phyloP scores from a whole-genome alignment of 169 alveolate genomes.

The Neospora caninum region DNA sequence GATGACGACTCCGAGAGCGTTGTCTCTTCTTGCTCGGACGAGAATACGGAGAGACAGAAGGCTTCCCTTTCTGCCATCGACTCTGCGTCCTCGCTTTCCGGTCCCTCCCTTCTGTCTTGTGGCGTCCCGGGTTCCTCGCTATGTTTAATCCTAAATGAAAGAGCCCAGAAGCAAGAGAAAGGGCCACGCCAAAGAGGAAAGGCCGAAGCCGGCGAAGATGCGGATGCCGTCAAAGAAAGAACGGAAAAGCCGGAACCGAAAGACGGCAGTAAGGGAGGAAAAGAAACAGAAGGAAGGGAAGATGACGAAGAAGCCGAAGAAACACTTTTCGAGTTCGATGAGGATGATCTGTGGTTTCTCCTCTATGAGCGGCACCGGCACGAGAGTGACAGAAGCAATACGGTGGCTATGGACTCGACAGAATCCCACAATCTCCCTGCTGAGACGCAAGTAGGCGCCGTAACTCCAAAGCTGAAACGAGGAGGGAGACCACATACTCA shows the following conservation, averaged over 20 bases:
- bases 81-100: neutral
- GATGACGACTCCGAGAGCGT: neutral
- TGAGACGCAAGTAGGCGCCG: neutral
- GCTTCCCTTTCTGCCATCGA: neutral
- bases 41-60: neutral
- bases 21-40: neutral
- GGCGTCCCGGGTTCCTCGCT: neutral
- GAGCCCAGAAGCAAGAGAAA: neutral
- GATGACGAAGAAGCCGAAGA: neutral
- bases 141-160: too few relatives aligned
- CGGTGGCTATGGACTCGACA: neutral
- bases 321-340: neutral
- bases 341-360: neutral
- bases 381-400: neutral
- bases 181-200: neutral
- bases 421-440: neutral
- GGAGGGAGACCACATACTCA: too few relatives aligned
- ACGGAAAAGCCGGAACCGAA: neutral
- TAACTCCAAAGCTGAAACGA: neutral
- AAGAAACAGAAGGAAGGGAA: neutral
- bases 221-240: neutral
- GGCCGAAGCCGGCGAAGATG: neutral
- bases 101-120: neutral
- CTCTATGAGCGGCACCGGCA: neutral
- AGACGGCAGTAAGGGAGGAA: neutral